A percentile compares a stretch with the other conserved stretches of the same genome.
Conservation (phyloP, 176 grass and related monocot genomes). For the Eremochloa ophiuroides region DNA sequence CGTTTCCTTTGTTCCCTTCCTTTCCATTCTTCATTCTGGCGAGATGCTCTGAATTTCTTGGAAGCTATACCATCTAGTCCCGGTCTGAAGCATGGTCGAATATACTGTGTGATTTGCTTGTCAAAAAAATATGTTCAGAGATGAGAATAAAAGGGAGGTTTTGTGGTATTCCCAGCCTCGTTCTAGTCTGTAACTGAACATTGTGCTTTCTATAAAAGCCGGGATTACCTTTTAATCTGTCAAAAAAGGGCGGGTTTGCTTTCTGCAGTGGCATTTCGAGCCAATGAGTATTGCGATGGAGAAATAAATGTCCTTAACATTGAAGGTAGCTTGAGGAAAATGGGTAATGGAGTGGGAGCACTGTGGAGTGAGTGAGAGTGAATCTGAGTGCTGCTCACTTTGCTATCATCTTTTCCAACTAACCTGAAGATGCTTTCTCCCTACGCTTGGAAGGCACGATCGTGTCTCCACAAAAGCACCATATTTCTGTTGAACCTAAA, state of each 20-base stretch:
- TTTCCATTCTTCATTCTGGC: not conserved
- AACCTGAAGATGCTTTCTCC: not conserved
- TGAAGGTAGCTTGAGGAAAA: not conserved
- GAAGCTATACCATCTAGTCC: not conserved
- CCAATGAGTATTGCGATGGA: not conserved
- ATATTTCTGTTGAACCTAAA: not conserved
- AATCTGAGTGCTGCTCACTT: not conserved
- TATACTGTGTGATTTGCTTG: not conserved
- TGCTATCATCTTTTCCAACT: not conserved
- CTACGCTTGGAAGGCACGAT: conserved; percentile 19
- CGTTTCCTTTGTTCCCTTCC: conserved; percentile 17
- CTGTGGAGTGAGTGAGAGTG: not conserved
- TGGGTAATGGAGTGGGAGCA: not conserved
- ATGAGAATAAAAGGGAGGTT: no score
- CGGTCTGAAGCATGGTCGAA: not conserved
- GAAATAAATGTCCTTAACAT: not conserved
- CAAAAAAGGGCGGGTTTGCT: not conserved
- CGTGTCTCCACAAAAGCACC: not conserved
- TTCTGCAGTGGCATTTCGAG: not conserved
- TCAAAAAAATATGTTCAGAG: not conserved
- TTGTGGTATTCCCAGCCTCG: no score
- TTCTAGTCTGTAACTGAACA: no score
- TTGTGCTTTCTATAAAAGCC: no score
- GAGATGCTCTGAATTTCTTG: not conserved
- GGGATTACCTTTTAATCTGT: no score